Base-by-base conservation (phyloP, 805 yeast species). In the Debaryomyces hansenii region DNA sequence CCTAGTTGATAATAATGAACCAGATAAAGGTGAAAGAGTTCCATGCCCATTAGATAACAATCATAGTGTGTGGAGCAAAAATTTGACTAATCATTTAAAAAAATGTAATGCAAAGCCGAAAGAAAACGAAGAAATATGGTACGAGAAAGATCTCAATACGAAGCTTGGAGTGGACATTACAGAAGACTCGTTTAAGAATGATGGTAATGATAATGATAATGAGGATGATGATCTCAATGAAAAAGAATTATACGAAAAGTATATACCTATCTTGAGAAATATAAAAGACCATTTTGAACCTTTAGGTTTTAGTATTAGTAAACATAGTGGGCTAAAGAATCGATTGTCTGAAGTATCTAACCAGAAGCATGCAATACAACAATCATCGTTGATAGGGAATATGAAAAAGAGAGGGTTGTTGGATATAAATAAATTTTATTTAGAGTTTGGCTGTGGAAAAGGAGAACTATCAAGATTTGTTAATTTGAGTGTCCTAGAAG, bases 401-500 rank as follows among this genome's bases (percentile, higher is more conserved):
- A 62, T 90, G 56, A 70, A 75, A 20, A 60, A 64, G 4, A 51
- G 63, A 12, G 59, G 59, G 0, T 58, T 84, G 6, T 65, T 85
- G 33, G 61, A 64, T 1, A 35, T 60, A 2, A 46, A 61, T 15
- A 48, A 50, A 32, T 66, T 72, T 42, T 80, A 81, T 58, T 60
- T 86, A 24, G 97, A 90, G 64, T 90, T 89, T 70, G 97, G 97
- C 0, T 87, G 96, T 62, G 97, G 97, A 0, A 79, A 91, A 51
- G 96, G 88, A 1, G 97, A 91, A 59, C 73, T 90, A 20, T 78
- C 90, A 1, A 66, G 96, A 47, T 86, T 82, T 55, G 67, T 87
- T 10, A 74, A 71, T 59, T 44, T 60, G 16, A 70, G 77, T 51
- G 50, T 68, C 2, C 46, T 68, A 5, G 51, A 56, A 24, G 70